Evolutionary conservation across 768 basidiomycete species (phyloP), one percentile per base, ranked within the genome.

Genomic region (Heimioporus sp.): DNA sequence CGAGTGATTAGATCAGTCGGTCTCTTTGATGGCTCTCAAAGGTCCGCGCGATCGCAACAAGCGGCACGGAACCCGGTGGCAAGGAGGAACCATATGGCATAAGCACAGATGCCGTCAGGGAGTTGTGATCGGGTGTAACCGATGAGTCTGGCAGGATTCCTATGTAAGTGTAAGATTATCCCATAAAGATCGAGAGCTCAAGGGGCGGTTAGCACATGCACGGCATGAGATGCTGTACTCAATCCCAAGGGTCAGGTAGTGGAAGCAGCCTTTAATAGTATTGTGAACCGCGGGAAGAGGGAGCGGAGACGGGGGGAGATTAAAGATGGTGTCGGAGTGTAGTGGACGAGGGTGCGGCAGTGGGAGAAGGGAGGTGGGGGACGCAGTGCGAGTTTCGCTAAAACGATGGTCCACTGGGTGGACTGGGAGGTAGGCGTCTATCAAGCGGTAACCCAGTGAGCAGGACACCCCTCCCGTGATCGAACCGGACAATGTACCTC

Each of bases 401-500:
- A 56, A 56, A 52, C 19, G 34, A 51, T 46, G 35, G 57, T 6
- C 20, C 48, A 49, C 17, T 54, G 43, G 48, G 46, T 16, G 19
- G 51, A 46, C 16, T 56, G 48, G 55, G 53, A 30, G 21, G 36
- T 43, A 38, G 51, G 54, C 46, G 60, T 50, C 55, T 59, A 56
- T 66, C 54, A 56, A 35, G 46, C 56, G 37, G 53, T 56, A 43
- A 45, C 47, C 47, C 57, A 59, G 57, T 41, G 60, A 54, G 41
- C 2, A 19, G 28, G 42, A 28, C 37, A 28, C 37, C n/a, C 19
- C n/a, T 49, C 24, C 42, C 32, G 61, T 58, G 64, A 62, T 59
- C 54, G 53, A 65, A 60, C 16, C 53, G 56, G 45, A 55, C 69
- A 61, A 68, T 63, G 66, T 67, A 68, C 68, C 68, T 68, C 64